Conservation (phyloP, 441 rosid species). For the Aquilaria agallochum region DNA sequence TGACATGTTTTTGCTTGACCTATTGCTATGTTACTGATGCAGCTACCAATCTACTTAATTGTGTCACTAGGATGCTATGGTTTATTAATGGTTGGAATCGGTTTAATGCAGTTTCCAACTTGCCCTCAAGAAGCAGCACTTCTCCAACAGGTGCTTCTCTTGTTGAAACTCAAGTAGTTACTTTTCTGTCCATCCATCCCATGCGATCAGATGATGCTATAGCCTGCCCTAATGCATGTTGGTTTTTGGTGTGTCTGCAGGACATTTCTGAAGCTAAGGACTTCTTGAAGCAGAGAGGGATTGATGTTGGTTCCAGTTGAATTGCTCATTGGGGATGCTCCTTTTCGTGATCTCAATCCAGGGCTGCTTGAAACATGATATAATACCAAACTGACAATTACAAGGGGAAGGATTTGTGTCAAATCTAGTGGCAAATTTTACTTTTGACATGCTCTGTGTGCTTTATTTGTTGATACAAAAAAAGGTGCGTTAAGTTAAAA, state of each 20-base stretch:
- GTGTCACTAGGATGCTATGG: conserved; percentile 93
- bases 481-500: too few relatives aligned
- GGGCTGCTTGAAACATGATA: too few relatives aligned
- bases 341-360: too few relatives aligned
- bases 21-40: conserved; percentile 12
- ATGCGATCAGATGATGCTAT: too few relatives aligned
- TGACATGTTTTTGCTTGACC: neutral
- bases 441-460: too few relatives aligned
- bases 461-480: too few relatives aligned
- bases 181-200: neutral
- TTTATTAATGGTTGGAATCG: conserved; percentile 86
- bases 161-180: too few relatives aligned
- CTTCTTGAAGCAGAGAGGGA: conserved; percentile 56
- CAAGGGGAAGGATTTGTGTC: too few relatives aligned
- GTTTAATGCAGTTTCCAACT: conserved; percentile 81
- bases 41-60: conserved; percentile 77
- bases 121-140: conserved; percentile 84
- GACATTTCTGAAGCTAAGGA: conserved; percentile 68
- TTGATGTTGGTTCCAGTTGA: conserved; percentile 56
- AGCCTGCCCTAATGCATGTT: too few relatives aligned
- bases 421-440: too few relatives aligned
- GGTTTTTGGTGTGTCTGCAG: conserved; percentile 20
- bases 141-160: conserved; percentile 58
- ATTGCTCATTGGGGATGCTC: too few relatives aligned
- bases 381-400: too few relatives aligned